A percentile compares a stretch with the other conserved stretches of the same genome.
These are phyloP conservation scores for Solanum pinnatisectum DNA, from an alignment of 257 asterid genomes.

Conservation along the genomic window DNA sequence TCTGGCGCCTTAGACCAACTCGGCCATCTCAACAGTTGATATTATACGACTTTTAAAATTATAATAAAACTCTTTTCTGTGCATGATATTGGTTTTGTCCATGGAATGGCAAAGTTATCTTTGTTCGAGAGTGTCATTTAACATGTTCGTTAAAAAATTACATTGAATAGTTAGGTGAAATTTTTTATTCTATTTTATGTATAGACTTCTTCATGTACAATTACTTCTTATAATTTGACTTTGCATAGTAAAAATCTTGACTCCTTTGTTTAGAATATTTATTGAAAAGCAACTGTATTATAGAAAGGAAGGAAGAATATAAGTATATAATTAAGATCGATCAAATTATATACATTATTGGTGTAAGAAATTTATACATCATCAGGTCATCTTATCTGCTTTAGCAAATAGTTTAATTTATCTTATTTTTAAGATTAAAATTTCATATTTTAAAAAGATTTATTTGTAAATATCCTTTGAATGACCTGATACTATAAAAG, in stretches of 20 bases:
- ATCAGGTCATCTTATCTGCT: not conserved
- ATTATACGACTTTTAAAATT: too few relatives aligned
- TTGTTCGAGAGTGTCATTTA: not conserved
- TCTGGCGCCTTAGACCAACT: slow-evolving; percentile 99
- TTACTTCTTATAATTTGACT: not conserved
- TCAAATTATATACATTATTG: not conserved
- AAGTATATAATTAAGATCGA: not conserved
- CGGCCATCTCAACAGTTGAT: slow-evolving; percentile 80
- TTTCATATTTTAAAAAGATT: not conserved
- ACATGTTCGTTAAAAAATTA: not conserved
- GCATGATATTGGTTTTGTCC: not conserved
- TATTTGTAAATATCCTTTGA: too few relatives aligned
- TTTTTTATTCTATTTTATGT: too few relatives aligned
- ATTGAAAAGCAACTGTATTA: not conserved
- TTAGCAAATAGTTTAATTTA: not conserved
- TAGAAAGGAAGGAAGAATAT: not conserved
- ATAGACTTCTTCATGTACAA: not conserved
- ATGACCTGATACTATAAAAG: too few relatives aligned
- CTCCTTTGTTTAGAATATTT: too few relatives aligned
- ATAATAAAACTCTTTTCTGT: rapidly evolving
- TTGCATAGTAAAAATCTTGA: not conserved
- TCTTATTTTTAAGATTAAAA: not conserved
- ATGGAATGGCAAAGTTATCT: not conserved
- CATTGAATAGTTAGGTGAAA: not conserved
- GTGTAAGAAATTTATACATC: not conserved